A percentile compares a stretch with the other conserved stretches of the same genome.
Evolutionary conservation across 2,329 filamentous ascomycete genomes (phyloP).

Genomic region (Fonsecaea erecta): DNA sequence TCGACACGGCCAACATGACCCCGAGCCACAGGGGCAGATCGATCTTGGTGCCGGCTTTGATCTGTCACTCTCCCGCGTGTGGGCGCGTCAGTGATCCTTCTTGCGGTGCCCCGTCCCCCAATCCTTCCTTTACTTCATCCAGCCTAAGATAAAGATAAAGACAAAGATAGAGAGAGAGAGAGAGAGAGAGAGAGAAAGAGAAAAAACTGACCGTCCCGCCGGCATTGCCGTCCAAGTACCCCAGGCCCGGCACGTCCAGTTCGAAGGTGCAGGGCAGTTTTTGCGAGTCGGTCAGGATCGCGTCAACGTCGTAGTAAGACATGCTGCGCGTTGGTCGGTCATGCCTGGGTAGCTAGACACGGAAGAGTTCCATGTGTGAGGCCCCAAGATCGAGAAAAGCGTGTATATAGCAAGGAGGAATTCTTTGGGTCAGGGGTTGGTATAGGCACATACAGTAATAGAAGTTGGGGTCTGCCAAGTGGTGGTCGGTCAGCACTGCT

Average conservation of each 20-base stretch:
- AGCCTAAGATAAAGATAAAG: too few relatives aligned
- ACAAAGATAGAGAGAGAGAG: too few relatives aligned
- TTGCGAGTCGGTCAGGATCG: conserved; percentile 62
- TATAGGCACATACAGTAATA: background rate
- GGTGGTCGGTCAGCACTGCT: too few relatives aligned
- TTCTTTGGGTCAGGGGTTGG: background rate
- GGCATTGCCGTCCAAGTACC: conserved; percentile 85
- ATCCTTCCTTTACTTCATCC: too few relatives aligned
- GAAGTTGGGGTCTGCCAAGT: too few relatives aligned
- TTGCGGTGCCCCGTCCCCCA: too few relatives aligned
- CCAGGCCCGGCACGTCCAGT: conserved; percentile 82
- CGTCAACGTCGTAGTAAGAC: conserved; percentile 54
- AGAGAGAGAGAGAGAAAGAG: too few relatives aligned
- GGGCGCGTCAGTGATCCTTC: conserved; percentile 1
- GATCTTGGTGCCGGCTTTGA: conserved; percentile 80
- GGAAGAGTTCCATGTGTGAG: background rate
- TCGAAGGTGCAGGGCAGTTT: conserved; percentile 97
- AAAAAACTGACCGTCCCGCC: conserved; percentile 56
- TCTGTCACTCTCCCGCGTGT: conserved; percentile 54
- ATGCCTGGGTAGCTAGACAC: background rate
- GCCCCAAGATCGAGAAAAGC: background rate
- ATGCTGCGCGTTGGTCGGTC: background rate
- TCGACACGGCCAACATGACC: conserved; percentile 80
- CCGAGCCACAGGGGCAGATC: conserved; percentile 91
- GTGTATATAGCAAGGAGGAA: background rate